These are phyloP conservation scores for Antrodiella citrinella DNA, from an alignment of 768 basidiomycete species.

Conservation along the genomic window DNA sequence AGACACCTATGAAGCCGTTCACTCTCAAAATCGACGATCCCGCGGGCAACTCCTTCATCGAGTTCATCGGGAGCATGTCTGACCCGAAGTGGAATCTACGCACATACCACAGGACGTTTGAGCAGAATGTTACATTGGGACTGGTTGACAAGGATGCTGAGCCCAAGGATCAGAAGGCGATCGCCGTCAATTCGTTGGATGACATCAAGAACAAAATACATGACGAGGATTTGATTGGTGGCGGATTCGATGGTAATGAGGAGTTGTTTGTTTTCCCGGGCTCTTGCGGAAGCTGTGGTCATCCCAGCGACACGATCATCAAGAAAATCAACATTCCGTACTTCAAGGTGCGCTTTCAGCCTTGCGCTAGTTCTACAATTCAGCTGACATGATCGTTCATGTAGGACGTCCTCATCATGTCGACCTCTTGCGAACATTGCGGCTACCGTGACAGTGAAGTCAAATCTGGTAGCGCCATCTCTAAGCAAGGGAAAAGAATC, in stretches of 20 bases:
- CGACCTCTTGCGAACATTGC: conserved; percentile 91
- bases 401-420: conserved; percentile 96
- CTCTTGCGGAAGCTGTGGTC: conserved; percentile 82
- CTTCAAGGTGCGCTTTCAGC: conserved; percentile 61
- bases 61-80: conserved; percentile 76
- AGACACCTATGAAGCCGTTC: conserved; percentile 57
- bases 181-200: conserved; percentile 3
- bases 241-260: conserved; percentile 46
- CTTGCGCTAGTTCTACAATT: neutral
- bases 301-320: conserved; percentile 80
- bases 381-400: neutral
- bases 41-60: conserved; percentile 93
- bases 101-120: conserved; percentile 67
- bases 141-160: conserved; percentile 46
- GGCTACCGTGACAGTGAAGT: conserved; percentile 98
- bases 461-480: conserved; percentile 88
- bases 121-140: conserved; percentile 79
- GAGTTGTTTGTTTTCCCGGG: conserved; percentile 89
- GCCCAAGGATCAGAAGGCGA: conserved; percentile 3
- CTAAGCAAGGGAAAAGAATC: conserved; percentile 79
- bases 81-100: conserved; percentile 92
- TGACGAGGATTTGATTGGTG: conserved; percentile 11
- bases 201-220: neutral
- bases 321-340: conserved; percentile 96
- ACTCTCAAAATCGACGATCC: conserved; percentile 89